phyloP scores from a whole-genome alignment of 176 grass and related monocot species.

The barley (Hordeum vulgare) region MorexV3_pseudomolecules_assembly NC_058520.1:490644362-490644861 shows the following conservation, averaged over 20 bases:
- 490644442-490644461: slow-evolving; percentile 12
- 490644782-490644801: too few relatives aligned
- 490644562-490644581: not conserved
- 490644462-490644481: slow-evolving; percentile 15
- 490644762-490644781: too few relatives aligned
- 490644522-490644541: not conserved
- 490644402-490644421: not conserved
- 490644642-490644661: not conserved
- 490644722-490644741: too few relatives aligned
- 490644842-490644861: too few relatives aligned
- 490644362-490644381: slow-evolving; percentile 18
- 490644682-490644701: not conserved
- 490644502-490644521: not conserved
- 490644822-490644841: too few relatives aligned
- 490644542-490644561: not conserved
- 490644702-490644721: too few relatives aligned
- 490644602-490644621: slow-evolving; percentile 29
- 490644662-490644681: too few relatives aligned
- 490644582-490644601: not conserved
- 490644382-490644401: slow-evolving; percentile 23
- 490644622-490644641: not conserved
- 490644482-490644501: slow-evolving; percentile 13
- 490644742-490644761: too few relatives aligned
- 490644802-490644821: too few relatives aligned
- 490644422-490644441: not conserved